Percentiles rank a stretch among this genome's conserved stretches.
Evolutionary conservation across 2,329 filamentous ascomycete genomes (phyloP).

Genomic region (Xylariaceae sp.): DNA sequence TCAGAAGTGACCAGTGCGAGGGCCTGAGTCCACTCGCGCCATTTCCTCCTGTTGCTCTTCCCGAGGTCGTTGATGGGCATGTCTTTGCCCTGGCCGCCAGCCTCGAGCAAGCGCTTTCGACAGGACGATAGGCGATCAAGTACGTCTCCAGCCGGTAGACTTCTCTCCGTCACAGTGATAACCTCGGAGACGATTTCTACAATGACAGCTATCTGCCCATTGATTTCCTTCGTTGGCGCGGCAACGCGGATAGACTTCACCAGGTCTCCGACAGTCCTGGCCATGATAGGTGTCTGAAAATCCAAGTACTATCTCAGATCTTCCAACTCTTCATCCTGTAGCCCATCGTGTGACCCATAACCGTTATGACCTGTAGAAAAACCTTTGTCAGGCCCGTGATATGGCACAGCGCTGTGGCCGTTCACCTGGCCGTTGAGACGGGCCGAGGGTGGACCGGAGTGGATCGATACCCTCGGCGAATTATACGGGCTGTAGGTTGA

Average conservation of each 20-base stretch:
- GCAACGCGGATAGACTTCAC: slow-evolving; percentile 66
- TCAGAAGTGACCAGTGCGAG: slow-evolving; percentile 83
- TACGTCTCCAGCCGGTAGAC: slow-evolving; percentile 47
- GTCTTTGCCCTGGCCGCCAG: slow-evolving; percentile 55
- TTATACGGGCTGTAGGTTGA: slow-evolving; percentile 71
- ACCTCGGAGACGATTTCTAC: slow-evolving; percentile 65
- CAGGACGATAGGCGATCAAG: slow-evolving; percentile 56
- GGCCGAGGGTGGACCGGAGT: slow-evolving; percentile 30
- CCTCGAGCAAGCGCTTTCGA: slow-evolving; percentile 59
- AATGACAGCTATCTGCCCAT: slow-evolving; percentile 65
- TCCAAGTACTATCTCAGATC: slow-evolving; percentile 69
- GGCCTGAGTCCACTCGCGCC: slow-evolving; percentile 61
- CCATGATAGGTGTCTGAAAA: slow-evolving; percentile 72
- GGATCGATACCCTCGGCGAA: slow-evolving; percentile 57
- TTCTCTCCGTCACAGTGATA: slow-evolving; percentile 57
- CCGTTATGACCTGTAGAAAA: slow-evolving; percentile 34
- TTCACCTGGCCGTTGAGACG: slow-evolving; percentile 34
- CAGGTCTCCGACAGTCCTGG: slow-evolving; percentile 76
- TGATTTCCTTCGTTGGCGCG: slow-evolving; percentile 58
- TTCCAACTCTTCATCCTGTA: slow-evolving; percentile 39
- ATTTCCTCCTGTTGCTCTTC: slow-evolving; percentile 49
- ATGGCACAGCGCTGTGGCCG: slow-evolving; percentile 30
- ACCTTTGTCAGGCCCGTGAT: slow-evolving; percentile 30
- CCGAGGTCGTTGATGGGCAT: slow-evolving; percentile 48
- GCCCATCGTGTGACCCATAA: slow-evolving; percentile 33